Conservation (phyloP, 768 basidiomycete species). For the Trametes coccinea region DNA sequence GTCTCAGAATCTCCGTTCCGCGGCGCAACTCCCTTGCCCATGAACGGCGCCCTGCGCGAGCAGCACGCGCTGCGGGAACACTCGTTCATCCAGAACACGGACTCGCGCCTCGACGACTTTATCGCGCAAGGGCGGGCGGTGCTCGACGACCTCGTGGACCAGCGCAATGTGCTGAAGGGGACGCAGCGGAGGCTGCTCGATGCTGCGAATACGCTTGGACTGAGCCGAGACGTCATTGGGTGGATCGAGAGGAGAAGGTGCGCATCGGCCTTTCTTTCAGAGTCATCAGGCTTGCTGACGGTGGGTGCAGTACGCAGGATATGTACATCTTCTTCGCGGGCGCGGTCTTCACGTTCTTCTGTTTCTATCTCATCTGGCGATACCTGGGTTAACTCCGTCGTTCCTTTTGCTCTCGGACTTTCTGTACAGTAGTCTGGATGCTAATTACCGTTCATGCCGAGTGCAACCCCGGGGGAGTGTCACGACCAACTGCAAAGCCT, state of each 20-base stretch:
- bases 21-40: constrained; percentile 49
- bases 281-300: not conserved
- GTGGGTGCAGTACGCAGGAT: constrained; percentile 75
- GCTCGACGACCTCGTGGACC: constrained; percentile 88
- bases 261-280: constrained; percentile 28
- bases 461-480: no score
- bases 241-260: constrained; percentile 97
- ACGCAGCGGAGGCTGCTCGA: constrained; percentile 84
- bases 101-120: constrained; percentile 83
- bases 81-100: constrained; percentile 82
- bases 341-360: constrained; percentile 84
- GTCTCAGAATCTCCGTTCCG: constrained; percentile 87
- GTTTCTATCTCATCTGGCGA: constrained; percentile 91
- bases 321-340: constrained; percentile 92
- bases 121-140: constrained; percentile 91
- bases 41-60: constrained; percentile 60
- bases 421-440: constrained; percentile 12
- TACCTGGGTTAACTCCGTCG: constrained; percentile 61
- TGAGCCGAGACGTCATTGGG: constrained; percentile 92
- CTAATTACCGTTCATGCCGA: constrained; percentile 5
- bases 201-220: constrained; percentile 90
- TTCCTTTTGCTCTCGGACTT: not conserved
- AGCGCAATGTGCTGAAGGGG: constrained; percentile 92
- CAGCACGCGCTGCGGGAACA: constrained; percentile 86
- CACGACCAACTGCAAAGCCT: no score